Evolutionary conservation across 306 rosid species (phyloP).

Genomic region (Pachyrhizus erosus): DNA sequence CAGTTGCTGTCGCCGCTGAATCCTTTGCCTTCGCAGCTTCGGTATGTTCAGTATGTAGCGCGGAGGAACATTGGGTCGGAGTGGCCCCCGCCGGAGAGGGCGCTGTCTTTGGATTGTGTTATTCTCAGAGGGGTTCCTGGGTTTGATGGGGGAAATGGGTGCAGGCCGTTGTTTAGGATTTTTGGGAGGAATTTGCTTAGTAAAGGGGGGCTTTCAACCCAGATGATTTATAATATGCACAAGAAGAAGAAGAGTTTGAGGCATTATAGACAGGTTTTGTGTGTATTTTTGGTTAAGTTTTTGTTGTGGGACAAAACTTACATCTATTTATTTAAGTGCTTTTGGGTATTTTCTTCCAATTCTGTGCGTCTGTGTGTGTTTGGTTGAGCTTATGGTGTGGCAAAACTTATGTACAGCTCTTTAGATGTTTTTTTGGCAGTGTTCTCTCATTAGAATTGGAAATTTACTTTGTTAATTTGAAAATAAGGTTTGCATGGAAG

Average conservation of each 20-base stretch:
- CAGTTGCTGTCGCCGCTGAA: constrained; percentile 85
- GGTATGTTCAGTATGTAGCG: constrained; percentile 89
- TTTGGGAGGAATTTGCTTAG: constrained; percentile 85
- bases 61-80: constrained; percentile 84
- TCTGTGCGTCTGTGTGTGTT: neutral
- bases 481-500: neutral
- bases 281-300: constrained; percentile 17
- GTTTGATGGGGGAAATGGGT: constrained; percentile 85
- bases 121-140: constrained; percentile 87
- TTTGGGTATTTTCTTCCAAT: neutral
- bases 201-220: constrained; percentile 88
- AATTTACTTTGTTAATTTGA: neutral
- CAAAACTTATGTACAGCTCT: neutral
- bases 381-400: neutral
- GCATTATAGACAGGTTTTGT: constrained; percentile 76
- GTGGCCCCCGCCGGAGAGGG: constrained; percentile 98
- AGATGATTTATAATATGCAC: constrained; percentile 86
- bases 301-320: neutral
- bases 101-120: constrained; percentile 87
- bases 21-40: constrained; percentile 95
- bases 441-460: neutral
- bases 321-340: neutral
- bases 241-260: constrained; percentile 78
- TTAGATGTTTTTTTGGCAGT: neutral
- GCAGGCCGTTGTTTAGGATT: constrained; percentile 84